Percentiles rank a stretch among this genome's conserved stretches.
phyloP scores from a whole-genome alignment of 768 basidiomycete species.

The Asterophora parasitica region DNA sequence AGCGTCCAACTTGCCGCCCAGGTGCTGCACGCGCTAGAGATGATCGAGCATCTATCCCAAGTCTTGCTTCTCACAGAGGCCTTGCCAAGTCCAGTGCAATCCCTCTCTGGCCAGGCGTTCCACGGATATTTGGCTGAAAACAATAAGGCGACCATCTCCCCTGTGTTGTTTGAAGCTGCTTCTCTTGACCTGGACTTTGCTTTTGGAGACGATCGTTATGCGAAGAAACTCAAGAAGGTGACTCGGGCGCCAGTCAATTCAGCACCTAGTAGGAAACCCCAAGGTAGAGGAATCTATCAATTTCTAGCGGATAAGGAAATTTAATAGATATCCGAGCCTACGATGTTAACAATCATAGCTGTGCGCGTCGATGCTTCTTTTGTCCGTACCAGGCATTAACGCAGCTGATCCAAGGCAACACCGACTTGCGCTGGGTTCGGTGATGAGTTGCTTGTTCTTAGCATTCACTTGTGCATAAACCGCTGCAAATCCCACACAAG shows the following conservation, averaged over 20 bases:
- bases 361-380: too few species aligned
- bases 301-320: slow-evolving; percentile 30
- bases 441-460: too few species aligned
- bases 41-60: slow-evolving; percentile 56
- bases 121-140: slow-evolving; percentile 46
- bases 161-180: slow-evolving; percentile 42
- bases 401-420: too few species aligned
- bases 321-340: too few species aligned
- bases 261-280: not conserved
- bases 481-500: too few species aligned
- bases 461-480: too few species aligned
- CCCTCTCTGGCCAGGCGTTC: slow-evolving; percentile 57
- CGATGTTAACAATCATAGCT: too few species aligned
- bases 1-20: slow-evolving; percentile 70
- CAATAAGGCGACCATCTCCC: slow-evolving; percentile 6
- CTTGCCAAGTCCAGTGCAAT: slow-evolving; percentile 40
- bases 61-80: slow-evolving; percentile 50
- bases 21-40: slow-evolving; percentile 51
- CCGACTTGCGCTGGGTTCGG: too few species aligned
- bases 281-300: slow-evolving; percentile 30
- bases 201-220: slow-evolving; percentile 40
- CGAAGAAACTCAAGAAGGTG: slow-evolving; percentile 32
- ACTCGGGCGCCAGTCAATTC: slow-evolving; percentile 17
- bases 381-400: too few species aligned
- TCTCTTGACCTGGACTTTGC: slow-evolving; percentile 40